Percentiles rank a stretch among this genome's conserved stretches.
phyloP scores from a whole-genome alignment of 192 early-diverging fungal species.

The Linnemannia hyalina region DNA sequence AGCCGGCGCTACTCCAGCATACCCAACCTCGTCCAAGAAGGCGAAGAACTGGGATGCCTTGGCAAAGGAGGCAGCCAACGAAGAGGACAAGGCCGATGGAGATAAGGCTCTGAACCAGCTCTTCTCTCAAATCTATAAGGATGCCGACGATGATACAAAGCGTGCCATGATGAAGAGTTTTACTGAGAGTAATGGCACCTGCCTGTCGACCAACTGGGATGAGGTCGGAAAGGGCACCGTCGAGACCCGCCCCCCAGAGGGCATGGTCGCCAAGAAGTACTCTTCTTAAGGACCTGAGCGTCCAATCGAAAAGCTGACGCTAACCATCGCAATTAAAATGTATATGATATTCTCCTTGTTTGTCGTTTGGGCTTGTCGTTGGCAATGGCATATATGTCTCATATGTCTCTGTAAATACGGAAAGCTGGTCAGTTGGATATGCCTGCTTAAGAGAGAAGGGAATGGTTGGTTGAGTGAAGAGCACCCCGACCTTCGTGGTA shows the following conservation, averaged over 20 bases:
- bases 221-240: constrained; percentile 89
- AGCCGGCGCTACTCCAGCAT: constrained; percentile 32
- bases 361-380: too few relatives aligned
- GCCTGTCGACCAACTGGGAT: constrained; percentile 95
- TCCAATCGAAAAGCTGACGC: not conserved
- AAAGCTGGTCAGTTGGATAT: too few relatives aligned
- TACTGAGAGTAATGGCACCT: constrained; percentile 94
- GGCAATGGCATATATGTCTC: too few relatives aligned
- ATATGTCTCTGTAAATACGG: too few relatives aligned
- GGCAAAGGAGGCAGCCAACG: constrained; percentile 79
- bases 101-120: constrained; percentile 91
- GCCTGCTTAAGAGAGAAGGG: not conserved
- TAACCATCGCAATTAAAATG: too few relatives aligned
- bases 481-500: not conserved
- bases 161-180: constrained; percentile 99
- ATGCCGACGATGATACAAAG: constrained; percentile 88
- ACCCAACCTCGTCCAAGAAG: constrained; percentile 67
- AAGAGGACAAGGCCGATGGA: constrained; percentile 89
- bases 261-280: constrained; percentile 87
- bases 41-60: constrained; percentile 89
- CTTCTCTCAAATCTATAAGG: constrained; percentile 94
- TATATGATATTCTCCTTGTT: too few relatives aligned
- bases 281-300: constrained; percentile 16
- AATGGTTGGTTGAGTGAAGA: not conserved
- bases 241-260: constrained; percentile 92